Conservation (phyloP, 345 rosid genomes). For the Isatis tinctoria region DNA sequence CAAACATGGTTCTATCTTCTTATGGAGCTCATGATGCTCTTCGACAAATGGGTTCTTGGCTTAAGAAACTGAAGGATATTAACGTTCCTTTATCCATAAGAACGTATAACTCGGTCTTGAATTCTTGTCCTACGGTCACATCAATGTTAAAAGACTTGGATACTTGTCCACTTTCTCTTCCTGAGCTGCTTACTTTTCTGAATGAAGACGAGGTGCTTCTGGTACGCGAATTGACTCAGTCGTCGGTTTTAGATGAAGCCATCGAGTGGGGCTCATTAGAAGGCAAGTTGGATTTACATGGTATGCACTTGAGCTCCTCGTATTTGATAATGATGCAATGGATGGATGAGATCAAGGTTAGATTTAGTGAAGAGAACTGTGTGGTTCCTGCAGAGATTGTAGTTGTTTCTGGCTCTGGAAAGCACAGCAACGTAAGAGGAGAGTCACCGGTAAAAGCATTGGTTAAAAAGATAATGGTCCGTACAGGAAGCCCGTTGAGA, state of each 20-base stretch:
- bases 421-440: slow-evolving; percentile 63
- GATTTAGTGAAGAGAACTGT: slow-evolving; percentile 34
- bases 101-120: slow-evolving; percentile 73
- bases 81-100: slow-evolving; percentile 53
- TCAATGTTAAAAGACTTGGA: slow-evolving; percentile 35
- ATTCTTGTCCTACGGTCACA: slow-evolving; percentile 54
- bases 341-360: slow-evolving; percentile 54
- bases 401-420: slow-evolving; percentile 71
- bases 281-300: slow-evolving; percentile 79
- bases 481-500: slow-evolving; percentile 57
- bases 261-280: slow-evolving; percentile 51
- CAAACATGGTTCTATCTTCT: slow-evolving; percentile 78
- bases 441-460: slow-evolving; percentile 66
- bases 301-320: slow-evolving; percentile 69
- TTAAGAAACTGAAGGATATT: slow-evolving; percentile 44
- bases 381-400: slow-evolving; percentile 56
- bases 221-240: slow-evolving; percentile 48
- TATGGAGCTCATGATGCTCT: slow-evolving; percentile 61
- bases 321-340: slow-evolving; percentile 69
- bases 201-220: slow-evolving; percentile 43
- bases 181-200: slow-evolving; percentile 45
- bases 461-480: slow-evolving; percentile 54
- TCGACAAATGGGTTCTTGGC: slow-evolving; percentile 57
- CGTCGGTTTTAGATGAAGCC: slow-evolving; percentile 47
- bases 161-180: slow-evolving; percentile 39